Evolutionary conservation across 2,329 filamentous ascomycete species (phyloP), one percentile per base, ranked within the genome.

Genomic region (Pleoardoris graminearum): DNA sequence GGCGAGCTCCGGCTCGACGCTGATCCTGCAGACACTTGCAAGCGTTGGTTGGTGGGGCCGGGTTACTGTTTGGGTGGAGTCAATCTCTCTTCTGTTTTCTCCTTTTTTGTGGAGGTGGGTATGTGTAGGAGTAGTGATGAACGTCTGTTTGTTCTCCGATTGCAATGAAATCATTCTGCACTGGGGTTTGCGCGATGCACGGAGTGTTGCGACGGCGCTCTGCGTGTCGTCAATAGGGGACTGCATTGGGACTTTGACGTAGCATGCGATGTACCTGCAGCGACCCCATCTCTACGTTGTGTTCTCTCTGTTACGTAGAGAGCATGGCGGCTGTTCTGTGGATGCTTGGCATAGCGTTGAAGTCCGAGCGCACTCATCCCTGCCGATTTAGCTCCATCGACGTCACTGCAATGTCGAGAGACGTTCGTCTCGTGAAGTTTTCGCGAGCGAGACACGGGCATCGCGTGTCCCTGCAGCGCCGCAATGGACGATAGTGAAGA

Each of bases 401-500:
- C 68, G 43, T 52, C 50, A 52, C 43, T 11, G 2, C 27, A 14
- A n/a, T 17, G 16, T 16, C 3, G 14, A n/a, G 17, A 36, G 14
- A 4, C n/a, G 4, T 16, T 51, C 42, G n/a, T n/a, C n/a, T n/a
- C n/a, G n/a, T n/a, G n/a, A n/a, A n/a, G n/a, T n/a, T n/a, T n/a
- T n/a, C n/a, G n/a, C n/a, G n/a, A n/a, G n/a, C n/a, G n/a, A n/a
- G n/a, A n/a, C 44, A 53, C 58, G 43, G 41, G 47, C 45, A 46
- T 43, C 23, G 21, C 47, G 29, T 35, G 32, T 50, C 35, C 27
- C 33, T 23, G 12, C 19, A 8, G 11, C 16, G 8, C 12, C 16
- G 27, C 36, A 7, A 71, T 67, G 65, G 59, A 65, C 22, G 56
- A 65, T 32, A 22, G 50, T 16, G 60, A 67, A 48, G 61, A 64